Evolutionary conservation across 352 stramenopile genomes (phyloP), one percentile per base, ranked within the genome.

Genomic region (Thraustochytrium sp.): DNA sequence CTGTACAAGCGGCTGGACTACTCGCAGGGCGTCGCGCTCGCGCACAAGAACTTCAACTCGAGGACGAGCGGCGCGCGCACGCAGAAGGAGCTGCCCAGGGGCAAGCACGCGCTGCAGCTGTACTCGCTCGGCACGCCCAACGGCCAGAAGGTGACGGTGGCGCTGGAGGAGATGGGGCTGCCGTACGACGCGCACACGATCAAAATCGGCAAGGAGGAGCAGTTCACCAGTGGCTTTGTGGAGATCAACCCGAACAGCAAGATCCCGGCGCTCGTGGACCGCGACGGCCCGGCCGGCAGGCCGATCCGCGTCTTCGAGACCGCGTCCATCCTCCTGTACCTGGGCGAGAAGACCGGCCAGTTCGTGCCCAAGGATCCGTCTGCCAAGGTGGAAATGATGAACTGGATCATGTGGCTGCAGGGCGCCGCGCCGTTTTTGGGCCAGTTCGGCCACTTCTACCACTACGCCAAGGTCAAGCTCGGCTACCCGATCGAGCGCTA

Each of bases 321-420:
- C 1, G 91, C 78, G 34, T 87, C 84, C n/a, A 94, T 94, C 76
- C 76, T 94, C 13, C 53, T 92, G 44, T 92, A 94, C 77, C 78
- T 94, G 21, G 88, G 86, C 18, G 91, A 94, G 54, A 92, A 91
- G n/a, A 61, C 86, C 16, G 51, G 51, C 36, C 85, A 86, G n/a
- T 89, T 93, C 76, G 42, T 92, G 21, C 90, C 90, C 8, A 64
- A 42, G 8, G 88, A 92, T 36, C 75, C 64, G 11, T 56, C 76
- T 21, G 51, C 86, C 29, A 85, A 84, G 42, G 85, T 77, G 2
- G 89, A 94, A 85, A 84, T 83, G 44, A 80, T 93, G 36, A 92
- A 92, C 84, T 94, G 90, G 90, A 64, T 94, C 8, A 91, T 93
- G 80, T 94, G 90, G 89, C 86, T 92, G 80, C 86, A 92, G 77